A percentile compares a stretch with the other conserved stretches of the same genome.
These are phyloP conservation scores for Paxillus involutus DNA, from an alignment of 768 basidiomycete genomes.

Conservation along the genomic window DNA sequence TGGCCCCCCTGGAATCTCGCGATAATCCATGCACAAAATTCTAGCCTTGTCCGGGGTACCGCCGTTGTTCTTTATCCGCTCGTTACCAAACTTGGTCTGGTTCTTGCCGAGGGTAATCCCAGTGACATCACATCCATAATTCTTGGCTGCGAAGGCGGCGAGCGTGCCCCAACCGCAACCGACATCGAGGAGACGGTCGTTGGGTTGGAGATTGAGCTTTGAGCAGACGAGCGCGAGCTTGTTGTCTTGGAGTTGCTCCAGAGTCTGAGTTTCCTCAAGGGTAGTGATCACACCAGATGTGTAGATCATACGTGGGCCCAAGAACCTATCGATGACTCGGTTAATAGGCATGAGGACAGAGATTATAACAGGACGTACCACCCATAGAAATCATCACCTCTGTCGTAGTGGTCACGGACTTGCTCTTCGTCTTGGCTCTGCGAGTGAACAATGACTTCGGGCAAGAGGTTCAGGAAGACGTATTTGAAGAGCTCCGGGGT, in stretches of 20 bases:
- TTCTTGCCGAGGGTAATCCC: slow-evolving; percentile 92
- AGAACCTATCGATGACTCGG: slow-evolving; percentile 57
- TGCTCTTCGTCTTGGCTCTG: slow-evolving; percentile 91
- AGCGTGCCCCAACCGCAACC: slow-evolving; percentile 98
- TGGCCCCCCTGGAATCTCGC: slow-evolving; percentile 77
- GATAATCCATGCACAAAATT: slow-evolving; percentile 91
- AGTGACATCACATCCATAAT: slow-evolving; percentile 94
- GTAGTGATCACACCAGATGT: slow-evolving; percentile 88
- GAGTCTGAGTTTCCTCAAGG: slow-evolving; percentile 69
- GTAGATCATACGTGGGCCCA: slow-evolving; percentile 96
- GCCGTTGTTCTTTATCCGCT: slow-evolving; percentile 81
- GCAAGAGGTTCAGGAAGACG: slow-evolving; percentile 82
- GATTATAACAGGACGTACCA: slow-evolving; percentile 49
- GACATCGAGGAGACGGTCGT: slow-evolving; percentile 81
- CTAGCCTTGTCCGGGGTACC: slow-evolving; percentile 72
- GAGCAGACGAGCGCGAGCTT: slow-evolving; percentile 94
- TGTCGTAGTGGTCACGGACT: slow-evolving; percentile 94
- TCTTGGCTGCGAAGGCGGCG: slow-evolving; percentile 92
- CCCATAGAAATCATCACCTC: slow-evolving; percentile 94
- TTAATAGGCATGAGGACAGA: background rate
- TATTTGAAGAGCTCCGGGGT: slow-evolving; percentile 93
- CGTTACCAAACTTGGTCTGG: slow-evolving; percentile 90
- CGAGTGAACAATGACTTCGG: slow-evolving; percentile 95
- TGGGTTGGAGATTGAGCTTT: slow-evolving; percentile 87
- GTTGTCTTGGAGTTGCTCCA: slow-evolving; percentile 97